Base-by-base conservation (phyloP, 345 rosid species). In the Lagerstroemia speciosa region DNA sequence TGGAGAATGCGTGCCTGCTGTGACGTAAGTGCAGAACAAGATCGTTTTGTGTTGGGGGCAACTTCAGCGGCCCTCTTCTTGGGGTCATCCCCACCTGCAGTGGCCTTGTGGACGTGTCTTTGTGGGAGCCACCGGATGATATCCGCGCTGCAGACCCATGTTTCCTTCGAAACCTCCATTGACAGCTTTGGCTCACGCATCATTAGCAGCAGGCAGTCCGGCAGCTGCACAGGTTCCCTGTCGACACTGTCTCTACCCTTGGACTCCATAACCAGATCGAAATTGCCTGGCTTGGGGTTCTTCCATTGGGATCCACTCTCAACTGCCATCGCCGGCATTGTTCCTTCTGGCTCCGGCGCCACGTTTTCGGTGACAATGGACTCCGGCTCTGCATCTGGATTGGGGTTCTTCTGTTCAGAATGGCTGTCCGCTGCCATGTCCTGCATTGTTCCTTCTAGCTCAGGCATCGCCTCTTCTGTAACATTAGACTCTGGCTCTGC, bases 121-220 rank as follows among this genome's bases (percentile, higher is more conserved):
- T 80, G 89, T 3, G 93, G 97, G 27, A 80, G 38, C 84, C 91
- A 82, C 77, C 92, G 76, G 29, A 87, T 79, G 83, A 93, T 90
- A 70, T 93, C 98, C 62, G 93, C 85, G 63, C 88, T 85, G 71
- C 98, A 86, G 14, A 90, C 97, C 98, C 98, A 93, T 0, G 98
- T 90, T 75, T 93, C 98, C 70, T 86, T 89, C 10, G 97, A 93
- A 36, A 93, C 98, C 83, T 93, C 98, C 98, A 89, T 90, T 6
- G 96, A 93, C 55, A 90, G 86, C 85, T 93, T 93, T 65, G 98
- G 96, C 70, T 93, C 98, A 32, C 96, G 85, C 98, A 93, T 93
- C 98, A 93, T 93, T 24, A 90, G 70, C 71, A 89, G 70, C 62
- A 90, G 66, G 73, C 98, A 93, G 66, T 93, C 98, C 66, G 98